Percentiles rank a stretch among this genome's conserved stretches.
Evolutionary conservation across 768 basidiomycete genomes (phyloP).

Genomic region (Kwoniella dejecticola): DNA sequence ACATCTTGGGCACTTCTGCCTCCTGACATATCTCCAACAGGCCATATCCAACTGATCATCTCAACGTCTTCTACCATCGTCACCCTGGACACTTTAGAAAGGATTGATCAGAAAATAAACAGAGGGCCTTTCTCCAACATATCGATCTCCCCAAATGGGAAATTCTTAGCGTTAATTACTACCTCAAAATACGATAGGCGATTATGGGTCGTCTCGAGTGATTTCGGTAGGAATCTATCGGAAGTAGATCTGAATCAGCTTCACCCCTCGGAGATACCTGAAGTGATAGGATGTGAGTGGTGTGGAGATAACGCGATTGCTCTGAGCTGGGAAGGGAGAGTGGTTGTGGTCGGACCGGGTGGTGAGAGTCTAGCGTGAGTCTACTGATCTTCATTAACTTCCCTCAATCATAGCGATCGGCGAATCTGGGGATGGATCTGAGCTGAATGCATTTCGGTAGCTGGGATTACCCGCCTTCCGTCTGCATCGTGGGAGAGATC

Average conservation of each 20-base stretch:
- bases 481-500: conserved; percentile 77
- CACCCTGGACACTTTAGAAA: conserved; percentile 84
- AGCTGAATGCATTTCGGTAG: too few relatives aligned
- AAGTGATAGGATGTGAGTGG: conserved; percentile 88
- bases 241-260: conserved; percentile 66
- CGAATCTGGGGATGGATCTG: too few relatives aligned
- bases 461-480: conserved; percentile 75
- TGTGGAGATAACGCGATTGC: conserved; percentile 94
- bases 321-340: conserved; percentile 75
- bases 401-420: too few relatives aligned
- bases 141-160: conserved; percentile 89
- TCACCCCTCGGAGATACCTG: conserved; percentile 49
- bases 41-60: conserved; percentile 85
- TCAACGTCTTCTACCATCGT: conserved; percentile 78
- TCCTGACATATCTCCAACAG: conserved; percentile 81
- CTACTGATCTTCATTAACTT: neutral
- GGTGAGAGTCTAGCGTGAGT: conserved; percentile 81
- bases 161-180: conserved; percentile 75
- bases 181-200: conserved; percentile 63
- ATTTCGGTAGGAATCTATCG: conserved; percentile 84
- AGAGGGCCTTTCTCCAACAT: conserved; percentile 87
- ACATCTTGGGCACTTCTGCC: conserved; percentile 85
- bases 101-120: conserved; percentile 76
- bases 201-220: conserved; percentile 92
- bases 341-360: conserved; percentile 85